Conservation (phyloP, 768 basidiomycete genomes). For the Cyathus striatus region DNA sequence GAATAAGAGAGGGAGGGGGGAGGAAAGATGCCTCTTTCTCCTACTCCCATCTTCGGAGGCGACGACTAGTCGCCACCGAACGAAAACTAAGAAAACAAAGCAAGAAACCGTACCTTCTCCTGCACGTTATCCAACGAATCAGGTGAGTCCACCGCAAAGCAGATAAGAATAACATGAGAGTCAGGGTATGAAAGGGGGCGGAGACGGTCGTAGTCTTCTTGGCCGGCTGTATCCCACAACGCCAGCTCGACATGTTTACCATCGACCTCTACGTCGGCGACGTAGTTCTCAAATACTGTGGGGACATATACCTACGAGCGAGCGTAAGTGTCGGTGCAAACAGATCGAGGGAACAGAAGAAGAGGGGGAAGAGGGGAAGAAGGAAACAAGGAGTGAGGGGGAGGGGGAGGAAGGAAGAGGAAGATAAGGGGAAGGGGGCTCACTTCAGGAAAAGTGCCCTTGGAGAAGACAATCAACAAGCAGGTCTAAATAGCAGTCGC, state of each 20-base stretch:
- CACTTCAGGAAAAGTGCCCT: no score
- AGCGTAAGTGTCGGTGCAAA: not conserved
- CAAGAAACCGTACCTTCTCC: not conserved
- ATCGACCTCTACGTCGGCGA: not conserved
- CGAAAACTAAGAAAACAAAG: not conserved
- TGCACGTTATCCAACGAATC: not conserved
- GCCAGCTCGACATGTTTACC: not conserved
- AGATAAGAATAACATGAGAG: not conserved
- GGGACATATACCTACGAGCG: not conserved
- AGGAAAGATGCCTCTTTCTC: not conserved
- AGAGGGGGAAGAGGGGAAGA: not conserved
- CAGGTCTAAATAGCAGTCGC: no score
- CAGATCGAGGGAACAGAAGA: not conserved
- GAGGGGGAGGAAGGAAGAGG: not conserved
- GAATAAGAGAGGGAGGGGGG: not conserved
- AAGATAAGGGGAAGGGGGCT: not conserved
- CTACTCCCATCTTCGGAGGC: not conserved
- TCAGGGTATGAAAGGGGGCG: not conserved
- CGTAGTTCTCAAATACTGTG: not conserved
- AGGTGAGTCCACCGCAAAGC: not conserved
- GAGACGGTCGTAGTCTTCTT: not conserved
- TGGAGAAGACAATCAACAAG: no score
- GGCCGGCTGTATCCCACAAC: not conserved
- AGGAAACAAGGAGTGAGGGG: not conserved
- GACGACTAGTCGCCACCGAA: not conserved